Evolutionary conservation across 2,329 filamentous ascomycete species (phyloP), one percentile per base, ranked within the genome.

Genomic region (Neofusicoccum sp.): DNA sequence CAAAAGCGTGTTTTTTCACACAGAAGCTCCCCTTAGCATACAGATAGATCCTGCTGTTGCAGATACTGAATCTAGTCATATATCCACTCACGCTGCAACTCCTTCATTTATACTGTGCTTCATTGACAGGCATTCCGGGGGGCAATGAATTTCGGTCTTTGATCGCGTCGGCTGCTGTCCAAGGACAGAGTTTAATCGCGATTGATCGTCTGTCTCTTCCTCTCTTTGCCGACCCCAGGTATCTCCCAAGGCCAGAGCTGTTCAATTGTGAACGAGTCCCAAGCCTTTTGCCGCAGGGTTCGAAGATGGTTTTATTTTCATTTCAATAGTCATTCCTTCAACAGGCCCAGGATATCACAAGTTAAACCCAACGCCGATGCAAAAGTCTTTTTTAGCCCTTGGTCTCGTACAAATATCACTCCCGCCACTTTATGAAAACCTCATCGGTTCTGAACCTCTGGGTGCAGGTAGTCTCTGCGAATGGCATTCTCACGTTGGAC

Each of bases 381-480:
- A 11, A n/a, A 14, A 41, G 16, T 31, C 24, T 31, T 33, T 31
- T 33, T 20, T 20, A 6, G 11, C 12, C 14, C 44, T 41, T 41
- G 16, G 8, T 11, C 4, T 26, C n/a, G 24, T 8, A 7, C 12
- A 12, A 24, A 49, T 4, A 3, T 76, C 70, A 78, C 44, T 80
- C 76, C 63, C 79, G 73, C 79, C 79, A 82, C 41, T 79, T 77
- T 41, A 82, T 76, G 61, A 77, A 75, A 0, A 81, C 79, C 63
- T 81, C 79, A 62, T 82, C 80, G 4, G 80, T 82, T 62, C 79
- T 71, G 64, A 80, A 82, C 14, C 80, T 69, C 63, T 82, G 80
- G 38, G 79, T 81, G 63, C 76, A 96, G 11, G 89, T 91, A 67
- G 89, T 93, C 45, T 97, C 90, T 64, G 88, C 86, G 48, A 98